Percentiles rank a stretch among this genome's conserved stretches.
Evolutionary conservation across 169 alveolate species (phyloP).

Genomic region (Plasmodium reichenowi): DNA sequence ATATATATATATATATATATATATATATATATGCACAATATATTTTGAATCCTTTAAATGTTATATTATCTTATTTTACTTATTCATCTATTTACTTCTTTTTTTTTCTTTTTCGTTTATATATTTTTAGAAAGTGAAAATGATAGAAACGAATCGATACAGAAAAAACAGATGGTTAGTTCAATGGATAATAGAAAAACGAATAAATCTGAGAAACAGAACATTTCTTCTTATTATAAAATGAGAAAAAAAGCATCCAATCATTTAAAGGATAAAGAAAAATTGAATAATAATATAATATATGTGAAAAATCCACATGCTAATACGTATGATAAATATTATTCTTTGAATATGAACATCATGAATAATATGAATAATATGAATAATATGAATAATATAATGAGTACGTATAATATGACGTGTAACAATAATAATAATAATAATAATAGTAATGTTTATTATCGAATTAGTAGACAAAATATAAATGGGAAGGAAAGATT

Average conservation of each 20-base stretch:
- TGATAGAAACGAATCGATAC: conserved; percentile 14
- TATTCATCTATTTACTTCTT: not conserved
- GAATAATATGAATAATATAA: not conserved
- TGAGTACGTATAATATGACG: not conserved
- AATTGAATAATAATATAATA: conserved; percentile 9
- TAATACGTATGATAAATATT: too few species aligned
- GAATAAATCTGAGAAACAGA: conserved; percentile 14
- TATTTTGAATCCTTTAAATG: not conserved
- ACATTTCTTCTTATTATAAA: not conserved
- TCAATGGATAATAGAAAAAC: not conserved
- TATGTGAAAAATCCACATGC: conserved; percentile 14
- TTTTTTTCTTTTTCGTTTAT: conserved; percentile 17
- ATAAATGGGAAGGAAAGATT: not conserved
- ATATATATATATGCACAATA: not conserved
- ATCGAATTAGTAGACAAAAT: not conserved
- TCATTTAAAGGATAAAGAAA: conserved; percentile 5
- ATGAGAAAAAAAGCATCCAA: conserved; percentile 3
- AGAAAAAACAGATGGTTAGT: conserved; percentile 2
- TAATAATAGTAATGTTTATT: not conserved
- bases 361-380: conserved; percentile 10
- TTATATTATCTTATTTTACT: too few species aligned
- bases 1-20: too few species aligned
- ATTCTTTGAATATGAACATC: conserved; percentile 8
- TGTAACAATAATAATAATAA: not conserved
- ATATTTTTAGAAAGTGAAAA: conserved; percentile 48